phyloP scores from a whole-genome alignment of 257 asterid species.

The Solanum corneliomulleri region DNA sequence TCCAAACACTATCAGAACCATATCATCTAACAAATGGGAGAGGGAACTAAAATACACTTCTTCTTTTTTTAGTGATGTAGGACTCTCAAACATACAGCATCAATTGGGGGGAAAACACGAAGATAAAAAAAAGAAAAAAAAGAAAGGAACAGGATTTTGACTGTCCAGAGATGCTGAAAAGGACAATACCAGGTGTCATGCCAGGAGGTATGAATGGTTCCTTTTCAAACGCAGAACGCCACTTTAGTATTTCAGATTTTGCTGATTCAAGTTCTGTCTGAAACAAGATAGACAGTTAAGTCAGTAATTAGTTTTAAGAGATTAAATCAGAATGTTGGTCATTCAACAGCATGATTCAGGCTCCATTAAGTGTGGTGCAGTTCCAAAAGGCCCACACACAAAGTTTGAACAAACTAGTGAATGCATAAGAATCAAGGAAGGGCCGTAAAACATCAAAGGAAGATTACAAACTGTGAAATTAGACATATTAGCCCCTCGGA shows the following conservation, averaged over 20 bases:
- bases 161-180: not conserved
- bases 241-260: conserved; percentile 77
- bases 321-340: not conserved
- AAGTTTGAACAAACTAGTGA: not conserved
- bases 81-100: not conserved
- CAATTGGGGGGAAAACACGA: not conserved
- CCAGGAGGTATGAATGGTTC: conserved; percentile 62
- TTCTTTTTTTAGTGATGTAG: not conserved
- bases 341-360: not conserved
- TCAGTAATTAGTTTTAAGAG: not conserved
- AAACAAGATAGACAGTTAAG: not conserved
- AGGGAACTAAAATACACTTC: not conserved
- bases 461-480: not conserved
- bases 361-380: not conserved
- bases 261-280: conserved; percentile 74
- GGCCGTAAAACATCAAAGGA: not conserved
- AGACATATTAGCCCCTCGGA: not conserved
- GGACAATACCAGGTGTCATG: conserved; percentile 56
- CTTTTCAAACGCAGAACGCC: conserved; percentile 87
- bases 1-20: not conserved
- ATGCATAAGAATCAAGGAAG: not conserved
- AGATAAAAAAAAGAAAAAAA: not conserved
- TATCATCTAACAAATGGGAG: not conserved
- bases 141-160: not conserved
- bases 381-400: not conserved